Evolutionary conservation across 768 basidiomycete genomes (phyloP).

Genomic region (Trametes punicea): DNA sequence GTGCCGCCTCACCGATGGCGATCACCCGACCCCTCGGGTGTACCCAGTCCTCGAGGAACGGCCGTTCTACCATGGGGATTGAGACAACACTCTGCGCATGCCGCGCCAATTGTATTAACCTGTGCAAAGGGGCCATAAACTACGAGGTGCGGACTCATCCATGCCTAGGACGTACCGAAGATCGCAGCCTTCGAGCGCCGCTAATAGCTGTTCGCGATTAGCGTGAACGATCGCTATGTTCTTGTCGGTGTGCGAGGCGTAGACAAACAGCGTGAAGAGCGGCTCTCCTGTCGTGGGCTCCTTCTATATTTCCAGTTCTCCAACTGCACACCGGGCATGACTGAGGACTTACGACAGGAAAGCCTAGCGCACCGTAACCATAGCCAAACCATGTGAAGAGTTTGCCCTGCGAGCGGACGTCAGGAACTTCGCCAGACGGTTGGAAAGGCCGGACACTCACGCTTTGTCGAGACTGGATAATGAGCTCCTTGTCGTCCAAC

Average conservation of each 20-base stretch:
- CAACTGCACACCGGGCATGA: not conserved
- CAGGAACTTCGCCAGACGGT: not conserved
- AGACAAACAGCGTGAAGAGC: slow-evolving; percentile 8
- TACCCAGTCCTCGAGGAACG: slow-evolving; percentile 31
- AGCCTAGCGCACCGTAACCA: slow-evolving; percentile 17
- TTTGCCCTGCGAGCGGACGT: slow-evolving; percentile 7
- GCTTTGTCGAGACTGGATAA: slow-evolving; percentile 1
- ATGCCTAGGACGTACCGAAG: slow-evolving; percentile 12
- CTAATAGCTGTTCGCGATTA: slow-evolving; percentile 5
- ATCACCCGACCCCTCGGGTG: slow-evolving; percentile 26
- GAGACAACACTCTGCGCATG: slow-evolving; percentile 1
- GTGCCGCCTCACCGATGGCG: slow-evolving; percentile 33
- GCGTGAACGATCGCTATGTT: not conserved
- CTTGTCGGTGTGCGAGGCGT: not conserved
- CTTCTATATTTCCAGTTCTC: not conserved
- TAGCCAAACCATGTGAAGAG: slow-evolving; percentile 15
- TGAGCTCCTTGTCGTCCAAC: slow-evolving; percentile 10
- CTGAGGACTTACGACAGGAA: slow-evolving; percentile 13
- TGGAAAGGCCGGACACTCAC: not conserved
- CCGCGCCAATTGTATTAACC: slow-evolving; percentile 19
- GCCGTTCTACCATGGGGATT: slow-evolving; percentile 15
- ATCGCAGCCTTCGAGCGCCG: slow-evolving; percentile 15
- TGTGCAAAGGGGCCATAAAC: not conserved
- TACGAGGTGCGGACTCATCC: no score
- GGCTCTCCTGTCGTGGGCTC: slow-evolving; percentile 1